Evolutionary conservation across 2,329 filamentous ascomycete species (phyloP).

Genomic region (Periconia digitata): DNA sequence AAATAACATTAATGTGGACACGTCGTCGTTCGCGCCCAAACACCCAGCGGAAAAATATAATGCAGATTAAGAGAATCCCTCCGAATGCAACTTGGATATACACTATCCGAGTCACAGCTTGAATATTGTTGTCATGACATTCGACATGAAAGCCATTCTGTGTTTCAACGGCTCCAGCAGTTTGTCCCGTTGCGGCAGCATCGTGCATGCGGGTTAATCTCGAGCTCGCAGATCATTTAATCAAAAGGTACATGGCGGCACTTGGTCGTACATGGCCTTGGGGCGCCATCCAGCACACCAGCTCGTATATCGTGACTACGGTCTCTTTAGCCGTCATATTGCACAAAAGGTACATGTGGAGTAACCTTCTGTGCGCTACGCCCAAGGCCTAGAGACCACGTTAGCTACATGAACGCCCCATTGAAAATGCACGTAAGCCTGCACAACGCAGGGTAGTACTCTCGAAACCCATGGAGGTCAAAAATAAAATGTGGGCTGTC

Average conservation of each 20-base stretch:
- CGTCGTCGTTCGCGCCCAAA: too few relatives aligned
- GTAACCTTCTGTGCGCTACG: neutral
- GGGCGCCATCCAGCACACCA: neutral
- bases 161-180: conserved; percentile 1
- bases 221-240: conserved; percentile 10
- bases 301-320: neutral
- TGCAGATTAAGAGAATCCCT: too few relatives aligned
- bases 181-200: conserved; percentile 1
- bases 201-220: conserved; percentile 9
- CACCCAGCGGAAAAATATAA: too few relatives aligned
- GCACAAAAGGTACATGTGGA: neutral
- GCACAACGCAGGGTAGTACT: neutral
- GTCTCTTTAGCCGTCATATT: neutral
- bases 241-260: neutral
- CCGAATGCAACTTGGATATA: too few relatives aligned
- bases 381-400: neutral
- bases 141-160: conserved; percentile 6
- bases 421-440: conserved; percentile 7
- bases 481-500: neutral
- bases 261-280: neutral
- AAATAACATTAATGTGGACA: too few relatives aligned
- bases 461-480: too few relatives aligned
- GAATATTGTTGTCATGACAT: too few relatives aligned
- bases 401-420: conserved; percentile 4
- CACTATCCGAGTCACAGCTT: too few relatives aligned